These are phyloP conservation scores for Dissophora globulifera DNA, from an alignment of 192 early-diverging fungal species.

Conservation along the genomic window DNA sequence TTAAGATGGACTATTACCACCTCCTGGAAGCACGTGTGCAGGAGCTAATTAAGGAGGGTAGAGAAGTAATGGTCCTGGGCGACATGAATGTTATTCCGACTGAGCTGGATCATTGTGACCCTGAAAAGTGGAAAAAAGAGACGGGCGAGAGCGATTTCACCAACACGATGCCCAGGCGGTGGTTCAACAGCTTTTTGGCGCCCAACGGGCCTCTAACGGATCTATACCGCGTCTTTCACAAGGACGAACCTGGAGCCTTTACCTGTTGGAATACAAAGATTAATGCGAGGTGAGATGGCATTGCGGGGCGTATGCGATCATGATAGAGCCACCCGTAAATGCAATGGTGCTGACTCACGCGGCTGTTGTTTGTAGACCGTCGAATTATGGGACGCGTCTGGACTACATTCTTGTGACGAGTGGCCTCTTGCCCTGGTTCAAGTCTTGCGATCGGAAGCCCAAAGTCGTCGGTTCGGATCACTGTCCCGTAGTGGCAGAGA, in stretches of 20 bases:
- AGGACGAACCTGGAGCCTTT: constrained; percentile 60
- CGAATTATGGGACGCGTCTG: constrained; percentile 72
- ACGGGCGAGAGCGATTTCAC: constrained; percentile 63
- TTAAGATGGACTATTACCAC: constrained; percentile 65
- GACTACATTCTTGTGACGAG: constrained; percentile 76
- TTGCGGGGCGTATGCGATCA: too few species aligned
- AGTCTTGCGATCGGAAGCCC: constrained; percentile 65
- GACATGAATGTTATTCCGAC: constrained; percentile 75
- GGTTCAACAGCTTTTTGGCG: constrained; percentile 71
- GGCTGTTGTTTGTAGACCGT: too few species aligned
- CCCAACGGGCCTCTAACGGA: constrained; percentile 73
- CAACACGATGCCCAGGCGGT: constrained; percentile 65
- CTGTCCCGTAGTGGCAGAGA: constrained; percentile 73
- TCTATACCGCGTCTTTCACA: constrained; percentile 72
- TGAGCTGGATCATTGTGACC: constrained; percentile 80
- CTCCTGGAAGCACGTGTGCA: constrained; percentile 58
- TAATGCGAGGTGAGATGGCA: constrained; percentile 65
- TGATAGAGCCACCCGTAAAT: too few species aligned
- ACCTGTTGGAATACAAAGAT: constrained; percentile 80
- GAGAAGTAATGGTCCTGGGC: constrained; percentile 69
- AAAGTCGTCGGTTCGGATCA: constrained; percentile 82
- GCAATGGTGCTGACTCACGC: not conserved
- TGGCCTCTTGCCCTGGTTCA: constrained; percentile 67
- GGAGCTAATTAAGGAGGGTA: constrained; percentile 59
- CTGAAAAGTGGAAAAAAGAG: constrained; percentile 65